Evolutionary conservation across 139 green algal species (phyloP), one percentile per base, ranked within the genome.

Genomic region (Picochlorum sp.): DNA sequence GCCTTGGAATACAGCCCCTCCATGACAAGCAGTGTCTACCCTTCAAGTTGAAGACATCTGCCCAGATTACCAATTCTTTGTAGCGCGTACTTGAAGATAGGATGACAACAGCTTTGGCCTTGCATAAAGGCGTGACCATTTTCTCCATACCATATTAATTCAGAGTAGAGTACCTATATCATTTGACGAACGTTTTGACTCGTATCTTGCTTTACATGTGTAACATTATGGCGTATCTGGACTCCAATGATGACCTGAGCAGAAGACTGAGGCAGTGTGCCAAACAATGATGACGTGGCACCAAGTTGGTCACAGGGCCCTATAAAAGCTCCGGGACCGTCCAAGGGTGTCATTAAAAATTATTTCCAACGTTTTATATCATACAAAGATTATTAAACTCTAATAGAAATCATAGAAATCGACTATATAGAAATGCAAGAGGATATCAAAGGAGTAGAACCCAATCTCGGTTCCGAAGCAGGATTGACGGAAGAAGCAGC

Each of bases 11-110:
- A 21, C 20, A 38, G 6, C n/a, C 51, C 15, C 1, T 55, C 47
- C 20, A 59, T n/a, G 51, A 32, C 21, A 21, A 32, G 23, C n/a
- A 18, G 51, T 34, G 15, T n/a, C 23, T 16, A 6, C 6, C 6
- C 20, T 23, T 32, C 23, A 37, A 37, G n/a, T 1, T 44, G 32
- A 55, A 45, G 32, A 23, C 50, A 61, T 47, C 32, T 77, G 70
- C 45, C 71, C 65, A 4, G 71, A 78, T 61, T 72, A 66, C 38
- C 47, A 73, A 10, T 78, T 78, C 60, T 78, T 78, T 54, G 16
- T 54, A 21, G 16, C 47, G 16, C 47, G 47, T 21, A 26, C 16
- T 54, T 20, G 47, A 20, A 26, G n/a, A 21, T 20, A 26, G 47
- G 18, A 54, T 8, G n/a, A 54, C 28, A 30, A 30, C 28, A 30